Base-by-base conservation (phyloP, 805 yeast genomes). In the Ogataea salicorniae region DNA sequence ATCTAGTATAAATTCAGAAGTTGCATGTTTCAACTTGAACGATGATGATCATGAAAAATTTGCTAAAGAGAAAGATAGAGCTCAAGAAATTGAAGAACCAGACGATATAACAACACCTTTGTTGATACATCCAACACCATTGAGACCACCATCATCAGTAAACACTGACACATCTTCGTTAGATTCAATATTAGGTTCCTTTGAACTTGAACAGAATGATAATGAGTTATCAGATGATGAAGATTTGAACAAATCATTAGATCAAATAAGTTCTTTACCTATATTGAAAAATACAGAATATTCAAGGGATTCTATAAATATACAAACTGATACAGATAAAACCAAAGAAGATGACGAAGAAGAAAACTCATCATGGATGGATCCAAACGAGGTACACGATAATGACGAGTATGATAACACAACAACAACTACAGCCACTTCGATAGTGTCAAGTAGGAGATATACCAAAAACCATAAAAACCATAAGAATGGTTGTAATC, bases 291-390 rank as follows among this genome's bases (percentile, higher is more conserved):
- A 26, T 4, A 26, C 31, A 26, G 31, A 6, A 26, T 26, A 26
- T 26, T 26, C 11, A 26, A 7, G 11, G 37, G 64, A 58, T 43
- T 46, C 51, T 20, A 59, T 63, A 39, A 54, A 57, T 29, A 17
- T 15, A 13, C 22, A 41, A 8, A 48, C 46, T 26, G 49, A 43
- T 23, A 6, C 7, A 13, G 42, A 35, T 29, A 40, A 26, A 2
- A 43, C 33, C 1, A 29, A 36, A 11, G 48, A 47, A 20, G 39
- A 5, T 7, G 39, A 42, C 6, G 37, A 37, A 11, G 42, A 33
- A 4, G 79, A 74, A 6, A 75, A 72, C 37, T 67, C 73, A 17
- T 73, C 70, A 46, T 77, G 82, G 81, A 76, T 77, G 80, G 81
- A 76, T 46, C 75, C 80, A 3, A 55, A 61, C 45, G 68, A 62